Evolutionary conservation across 1,284 basidiomycete genomes (phyloP).

Genomic region (Rugosomyces carneus): DNA sequence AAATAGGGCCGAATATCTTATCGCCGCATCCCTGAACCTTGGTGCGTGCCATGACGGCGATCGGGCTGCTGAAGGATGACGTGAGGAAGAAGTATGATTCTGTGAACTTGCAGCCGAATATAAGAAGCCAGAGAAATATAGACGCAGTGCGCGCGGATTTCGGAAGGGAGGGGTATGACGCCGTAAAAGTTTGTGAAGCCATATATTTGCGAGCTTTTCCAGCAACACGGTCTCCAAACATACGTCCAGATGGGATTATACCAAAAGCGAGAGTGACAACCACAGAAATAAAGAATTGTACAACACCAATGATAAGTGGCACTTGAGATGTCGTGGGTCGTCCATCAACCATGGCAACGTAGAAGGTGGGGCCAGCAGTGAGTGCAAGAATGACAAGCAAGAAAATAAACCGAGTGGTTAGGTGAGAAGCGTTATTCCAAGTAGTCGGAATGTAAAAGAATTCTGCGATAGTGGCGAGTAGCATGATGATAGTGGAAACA

Average conservation of each 20-base stretch:
- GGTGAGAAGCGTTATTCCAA: conserved; percentile 95
- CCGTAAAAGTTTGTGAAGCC: conserved; percentile 95
- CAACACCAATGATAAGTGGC: conserved; percentile 80
- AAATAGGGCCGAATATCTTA: conserved; percentile 67
- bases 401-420: conserved; percentile 84
- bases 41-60: conserved; percentile 89
- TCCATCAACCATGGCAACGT: conserved; percentile 77
- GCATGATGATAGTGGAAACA: conserved; percentile 88
- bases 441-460: conserved; percentile 96
- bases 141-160: conserved; percentile 70
- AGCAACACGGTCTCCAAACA: conserved; percentile 94
- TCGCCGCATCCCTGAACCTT: conserved; percentile 85
- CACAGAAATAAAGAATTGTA: conserved; percentile 87
- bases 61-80: conserved; percentile 85
- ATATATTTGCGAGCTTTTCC: conserved; percentile 93
- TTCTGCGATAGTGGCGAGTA: conserved; percentile 84
- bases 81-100: conserved; percentile 98
- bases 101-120: conserved; percentile 88
- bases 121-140: conserved; percentile 80
- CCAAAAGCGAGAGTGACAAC: conserved; percentile 76
- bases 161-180: conserved; percentile 80
- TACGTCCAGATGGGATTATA: conserved; percentile 84
- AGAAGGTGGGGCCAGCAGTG: conserved; percentile 86
- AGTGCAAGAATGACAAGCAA: conserved; percentile 81
- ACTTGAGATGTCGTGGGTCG: conserved; percentile 44